These are phyloP conservation scores for Cadophora luteo-olivacea DNA, from an alignment of 2,329 filamentous ascomycete species.

Conservation along the genomic window DNA sequence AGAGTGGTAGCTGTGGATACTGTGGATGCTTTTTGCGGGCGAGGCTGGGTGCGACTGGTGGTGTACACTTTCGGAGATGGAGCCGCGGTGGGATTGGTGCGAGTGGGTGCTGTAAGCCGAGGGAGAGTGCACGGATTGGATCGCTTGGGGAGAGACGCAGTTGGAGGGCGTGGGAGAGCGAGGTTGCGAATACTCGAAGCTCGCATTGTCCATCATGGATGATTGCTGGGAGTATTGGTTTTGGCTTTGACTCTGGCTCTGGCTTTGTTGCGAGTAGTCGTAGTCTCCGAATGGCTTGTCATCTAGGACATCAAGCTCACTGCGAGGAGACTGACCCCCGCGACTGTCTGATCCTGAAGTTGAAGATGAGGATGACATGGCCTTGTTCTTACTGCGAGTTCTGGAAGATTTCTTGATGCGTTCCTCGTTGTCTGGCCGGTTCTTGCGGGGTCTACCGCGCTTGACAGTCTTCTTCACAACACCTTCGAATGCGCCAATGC, in stretches of 20 bases:
- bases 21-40: conserved; percentile 55
- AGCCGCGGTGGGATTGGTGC: conserved; percentile 33
- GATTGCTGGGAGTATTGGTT: conserved; percentile 31
- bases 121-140: conserved; percentile 41
- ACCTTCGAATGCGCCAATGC: conserved; percentile 91
- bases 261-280: conserved; percentile 44
- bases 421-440: conserved; percentile 57
- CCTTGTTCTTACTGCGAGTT: conserved; percentile 60
- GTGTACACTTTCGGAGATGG: conserved; percentile 33
- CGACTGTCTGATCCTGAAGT: conserved; percentile 63
- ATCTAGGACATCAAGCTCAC: conserved; percentile 52
- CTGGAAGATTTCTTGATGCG: conserved; percentile 63
- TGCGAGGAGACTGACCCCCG: conserved; percentile 59
- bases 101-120: conserved; percentile 39
- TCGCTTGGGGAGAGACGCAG: conserved; percentile 43
- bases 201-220: conserved; percentile 47
- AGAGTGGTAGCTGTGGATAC: conserved; percentile 58
- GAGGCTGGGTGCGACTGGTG: conserved; percentile 50
- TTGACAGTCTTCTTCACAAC: conserved; percentile 71
- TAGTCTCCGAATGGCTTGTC: conserved; percentile 45
- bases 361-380: conserved; percentile 52
- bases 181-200: conserved; percentile 45
- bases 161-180: conserved; percentile 36
- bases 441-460: conserved; percentile 69
- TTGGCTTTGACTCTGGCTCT: conserved; percentile 8